These are phyloP conservation scores for Fusarium falciforme DNA, from an alignment of 2,329 filamentous ascomycete species.

Conservation along the genomic window DNA sequence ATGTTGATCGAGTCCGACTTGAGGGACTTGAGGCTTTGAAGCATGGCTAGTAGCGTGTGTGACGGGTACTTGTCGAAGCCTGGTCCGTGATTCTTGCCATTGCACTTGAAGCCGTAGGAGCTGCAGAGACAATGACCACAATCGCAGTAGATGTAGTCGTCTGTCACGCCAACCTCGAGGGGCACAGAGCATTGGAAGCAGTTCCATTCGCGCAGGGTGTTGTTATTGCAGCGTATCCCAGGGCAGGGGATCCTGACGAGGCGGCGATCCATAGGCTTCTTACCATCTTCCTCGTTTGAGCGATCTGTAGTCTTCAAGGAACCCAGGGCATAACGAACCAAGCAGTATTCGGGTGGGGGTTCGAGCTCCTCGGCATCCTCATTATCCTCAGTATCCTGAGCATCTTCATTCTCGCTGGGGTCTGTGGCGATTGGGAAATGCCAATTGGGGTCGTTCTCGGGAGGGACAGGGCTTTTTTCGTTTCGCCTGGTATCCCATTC, in stretches of 20 bases:
- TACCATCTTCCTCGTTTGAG: neutral
- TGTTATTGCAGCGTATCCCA: neutral
- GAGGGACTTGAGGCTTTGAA: neutral
- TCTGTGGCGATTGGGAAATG: neutral
- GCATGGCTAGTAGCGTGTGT: neutral
- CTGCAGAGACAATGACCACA: neutral
- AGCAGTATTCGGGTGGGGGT: neutral
- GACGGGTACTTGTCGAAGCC: neutral
- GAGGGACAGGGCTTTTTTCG: neutral
- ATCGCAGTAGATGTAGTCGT: neutral
- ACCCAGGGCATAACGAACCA: neutral
- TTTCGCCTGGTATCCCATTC: too few relatives aligned
- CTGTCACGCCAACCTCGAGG: neutral
- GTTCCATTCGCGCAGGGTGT: neutral
- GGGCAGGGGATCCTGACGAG: neutral
- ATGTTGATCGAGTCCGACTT: neutral
- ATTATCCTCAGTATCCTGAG: neutral
- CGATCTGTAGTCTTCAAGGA: fast-evolving
- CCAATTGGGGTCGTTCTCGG: neutral
- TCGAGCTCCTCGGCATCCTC: neutral
- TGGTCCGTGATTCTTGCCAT: neutral
- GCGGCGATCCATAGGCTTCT: neutral
- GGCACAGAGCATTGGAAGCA: neutral
- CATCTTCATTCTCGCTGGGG: neutral
- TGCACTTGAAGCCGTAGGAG: neutral